Conservation (phyloP, 2,329 filamentous ascomycete genomes). For the Escovopsis weberi region DNA sequence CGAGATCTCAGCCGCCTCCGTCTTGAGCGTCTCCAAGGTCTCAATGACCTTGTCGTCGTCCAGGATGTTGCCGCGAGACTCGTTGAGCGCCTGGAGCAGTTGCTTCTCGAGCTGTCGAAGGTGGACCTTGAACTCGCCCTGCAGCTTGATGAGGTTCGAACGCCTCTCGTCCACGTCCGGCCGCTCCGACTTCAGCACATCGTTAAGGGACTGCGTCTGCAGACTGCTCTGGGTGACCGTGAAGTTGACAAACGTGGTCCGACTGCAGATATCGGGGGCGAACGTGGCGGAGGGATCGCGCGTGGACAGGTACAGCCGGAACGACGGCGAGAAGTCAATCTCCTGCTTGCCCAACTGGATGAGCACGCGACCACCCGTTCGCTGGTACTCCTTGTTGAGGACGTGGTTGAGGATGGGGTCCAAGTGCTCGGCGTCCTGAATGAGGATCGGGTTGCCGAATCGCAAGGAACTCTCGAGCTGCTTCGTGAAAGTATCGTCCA, state of each 20-base stretch:
- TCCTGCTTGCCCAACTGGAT: slow-evolving; percentile 98
- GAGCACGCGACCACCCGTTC: slow-evolving; percentile 90
- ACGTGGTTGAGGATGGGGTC: slow-evolving; percentile 97
- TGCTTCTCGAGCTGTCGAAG: slow-evolving; percentile 89
- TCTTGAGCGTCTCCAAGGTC: slow-evolving; percentile 94
- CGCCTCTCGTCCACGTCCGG: slow-evolving; percentile 94
- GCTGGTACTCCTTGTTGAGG: slow-evolving; percentile 98
- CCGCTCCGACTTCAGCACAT: slow-evolving; percentile 92
- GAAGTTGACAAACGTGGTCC: slow-evolving; percentile 98
- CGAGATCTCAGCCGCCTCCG: slow-evolving; percentile 90
- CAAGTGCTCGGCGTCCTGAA: slow-evolving; percentile 93
- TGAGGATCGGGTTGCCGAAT: slow-evolving; percentile 96
- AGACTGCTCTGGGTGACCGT: slow-evolving; percentile 98
- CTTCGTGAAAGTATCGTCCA: slow-evolving; percentile 96
- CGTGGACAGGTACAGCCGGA: slow-evolving; percentile 90
- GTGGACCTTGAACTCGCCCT: slow-evolving; percentile 98
- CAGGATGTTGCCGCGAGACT: slow-evolving; percentile 92
- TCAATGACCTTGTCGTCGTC: slow-evolving; percentile 98
- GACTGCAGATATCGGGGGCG: slow-evolving; percentile 90
- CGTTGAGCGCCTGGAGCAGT: slow-evolving; percentile 85
- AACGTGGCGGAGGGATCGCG: slow-evolving; percentile 93
- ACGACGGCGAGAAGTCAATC: slow-evolving; percentile 95
- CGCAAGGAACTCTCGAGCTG: slow-evolving; percentile 92
- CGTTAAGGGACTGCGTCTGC: slow-evolving; percentile 93
- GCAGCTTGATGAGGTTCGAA: slow-evolving; percentile 94